A percentile compares a stretch with the other conserved stretches of the same genome.
Conservation (phyloP, 73 alveolate species). For the Effrenium voratum region DNA sequence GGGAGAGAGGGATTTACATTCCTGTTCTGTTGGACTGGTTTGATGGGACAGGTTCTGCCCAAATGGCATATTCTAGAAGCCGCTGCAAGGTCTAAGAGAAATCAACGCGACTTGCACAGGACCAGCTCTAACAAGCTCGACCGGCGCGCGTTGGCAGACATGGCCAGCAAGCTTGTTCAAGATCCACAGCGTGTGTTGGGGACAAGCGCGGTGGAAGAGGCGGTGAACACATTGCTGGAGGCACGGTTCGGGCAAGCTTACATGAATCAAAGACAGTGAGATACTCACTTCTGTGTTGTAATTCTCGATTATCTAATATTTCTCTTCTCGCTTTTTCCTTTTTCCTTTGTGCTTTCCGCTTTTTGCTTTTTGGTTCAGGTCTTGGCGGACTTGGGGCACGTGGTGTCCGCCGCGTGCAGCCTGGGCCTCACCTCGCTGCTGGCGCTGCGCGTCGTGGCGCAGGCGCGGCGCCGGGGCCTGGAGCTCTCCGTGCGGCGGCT, state of each 20-base stretch:
- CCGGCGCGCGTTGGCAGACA: slow-evolving; percentile 13
- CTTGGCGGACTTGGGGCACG: no score
- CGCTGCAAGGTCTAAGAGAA: no score
- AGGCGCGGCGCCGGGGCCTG: slow-evolving; percentile 12
- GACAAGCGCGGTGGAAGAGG: not conserved
- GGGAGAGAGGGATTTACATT: not conserved
- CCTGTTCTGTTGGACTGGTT: not conserved
- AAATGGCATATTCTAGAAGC: no score
- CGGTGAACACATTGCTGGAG: not conserved
- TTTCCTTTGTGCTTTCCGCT: no score
- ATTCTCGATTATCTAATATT: no score
- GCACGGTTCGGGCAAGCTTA: no score
- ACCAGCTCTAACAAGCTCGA: slow-evolving; percentile 52
- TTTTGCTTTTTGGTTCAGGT: no score
- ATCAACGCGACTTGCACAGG: no score
- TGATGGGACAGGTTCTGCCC: slow-evolving; percentile 25
- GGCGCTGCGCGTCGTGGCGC: slow-evolving; percentile 30
- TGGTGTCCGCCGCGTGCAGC: no score
- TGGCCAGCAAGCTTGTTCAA: not conserved
- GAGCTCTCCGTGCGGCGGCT: slow-evolving; percentile 29
- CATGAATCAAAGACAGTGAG: no score
- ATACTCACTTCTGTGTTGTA: no score
- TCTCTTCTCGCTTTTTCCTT: no score
- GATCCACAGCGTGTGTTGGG: not conserved
- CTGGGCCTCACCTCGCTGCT: slow-evolving; percentile 52